A percentile compares a stretch with the other conserved stretches of the same genome.
These are phyloP conservation scores for Striga asiatica DNA, from an alignment of 257 asterid genomes.

Conservation along the genomic window DNA sequence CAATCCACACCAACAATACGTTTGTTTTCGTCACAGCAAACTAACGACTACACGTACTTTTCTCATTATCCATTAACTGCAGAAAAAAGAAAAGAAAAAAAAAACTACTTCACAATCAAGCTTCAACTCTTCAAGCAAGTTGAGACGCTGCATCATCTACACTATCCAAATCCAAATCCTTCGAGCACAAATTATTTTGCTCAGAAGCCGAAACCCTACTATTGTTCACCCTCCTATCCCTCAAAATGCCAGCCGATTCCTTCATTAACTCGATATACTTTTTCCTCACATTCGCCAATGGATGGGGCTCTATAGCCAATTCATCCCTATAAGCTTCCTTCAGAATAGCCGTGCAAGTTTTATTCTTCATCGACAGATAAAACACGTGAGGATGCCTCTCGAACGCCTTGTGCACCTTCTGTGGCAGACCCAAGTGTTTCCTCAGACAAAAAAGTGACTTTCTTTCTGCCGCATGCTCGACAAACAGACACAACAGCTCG, in stretches of 20 bases:
- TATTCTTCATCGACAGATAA: slow-evolving; percentile 61
- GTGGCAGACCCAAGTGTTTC: slow-evolving; percentile 70
- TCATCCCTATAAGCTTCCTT: slow-evolving; percentile 67
- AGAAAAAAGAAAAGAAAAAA: not conserved
- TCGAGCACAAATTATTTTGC: slow-evolving; percentile 11
- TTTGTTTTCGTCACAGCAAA: no score
- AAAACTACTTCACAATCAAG: not conserved
- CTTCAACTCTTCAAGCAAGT: slow-evolving; percentile 19
- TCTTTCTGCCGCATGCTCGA: slow-evolving; percentile 78
- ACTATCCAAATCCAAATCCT: slow-evolving; percentile 29
- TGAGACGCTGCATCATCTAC: slow-evolving; percentile 21
- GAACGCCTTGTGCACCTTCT: slow-evolving; percentile 79
- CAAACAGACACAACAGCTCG: slow-evolving; percentile 69
- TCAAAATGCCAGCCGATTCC: slow-evolving; percentile 49
- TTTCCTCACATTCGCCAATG: slow-evolving; percentile 61
- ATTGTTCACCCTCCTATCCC: slow-evolving; percentile 28
- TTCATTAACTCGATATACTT: slow-evolving; percentile 57
- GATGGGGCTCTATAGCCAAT: slow-evolving; percentile 48
- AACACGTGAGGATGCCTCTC: slow-evolving; percentile 80
- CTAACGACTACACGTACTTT: no score
- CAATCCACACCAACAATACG: no score
- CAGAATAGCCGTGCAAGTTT: slow-evolving; percentile 70
- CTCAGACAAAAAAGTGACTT: slow-evolving; percentile 52
- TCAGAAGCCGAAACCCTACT: slow-evolving; percentile 14
- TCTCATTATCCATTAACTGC: no score